Base-by-base conservation (phyloP, 2,329 filamentous ascomycete species). In the Fragosphaeria purpurea region DNA sequence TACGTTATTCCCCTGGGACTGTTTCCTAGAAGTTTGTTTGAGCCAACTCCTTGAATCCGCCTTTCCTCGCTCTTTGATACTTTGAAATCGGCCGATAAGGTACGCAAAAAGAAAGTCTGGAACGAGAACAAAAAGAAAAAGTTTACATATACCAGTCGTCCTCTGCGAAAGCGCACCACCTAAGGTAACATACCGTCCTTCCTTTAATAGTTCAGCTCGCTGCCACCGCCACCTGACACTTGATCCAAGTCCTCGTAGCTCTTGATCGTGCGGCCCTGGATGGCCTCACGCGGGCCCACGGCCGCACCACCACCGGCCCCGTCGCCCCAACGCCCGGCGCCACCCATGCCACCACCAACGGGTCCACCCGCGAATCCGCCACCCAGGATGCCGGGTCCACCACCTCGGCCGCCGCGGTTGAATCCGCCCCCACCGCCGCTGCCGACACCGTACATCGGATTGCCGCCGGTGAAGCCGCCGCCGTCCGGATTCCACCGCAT, bases 191-290 rank as follows among this genome's bases (percentile, higher is more conserved):
- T 22, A 22, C 22, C 12, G 40, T 6, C 40, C n/a, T 41, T 13
- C 6, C 46, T 45, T 64, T 76, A 97, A 64, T 97, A 97, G 68
- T 97, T 94, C 61, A 97, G 72, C 70, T 96, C 91, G 33, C 87
- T 86, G 41, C 84, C 82, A 41, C 84, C 87, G 38, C 79, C 75
- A 11, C 83, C 80, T 39, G 82, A 82, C 52, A 85, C 84, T 44
- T 94, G 91, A 70, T 98, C 93, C 31, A 98, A 73, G 64, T 98
- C 93, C 67, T 98, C 94, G 64, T 98, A 98, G 66, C 88, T 96
- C 76, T 95, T 95, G 57, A 98, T 71, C 54, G 87, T 95, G 51
- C 93, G 81, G 5, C 93, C 93, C 58, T 94, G 88, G 1, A 95
- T 89, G 9, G 93, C 91, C 67, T 97, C 90, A 22, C 87, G 80